phyloP scores from a whole-genome alignment of 2,329 filamentous ascomycete species.

The Phyllosticta paracitricarpa region DNA sequence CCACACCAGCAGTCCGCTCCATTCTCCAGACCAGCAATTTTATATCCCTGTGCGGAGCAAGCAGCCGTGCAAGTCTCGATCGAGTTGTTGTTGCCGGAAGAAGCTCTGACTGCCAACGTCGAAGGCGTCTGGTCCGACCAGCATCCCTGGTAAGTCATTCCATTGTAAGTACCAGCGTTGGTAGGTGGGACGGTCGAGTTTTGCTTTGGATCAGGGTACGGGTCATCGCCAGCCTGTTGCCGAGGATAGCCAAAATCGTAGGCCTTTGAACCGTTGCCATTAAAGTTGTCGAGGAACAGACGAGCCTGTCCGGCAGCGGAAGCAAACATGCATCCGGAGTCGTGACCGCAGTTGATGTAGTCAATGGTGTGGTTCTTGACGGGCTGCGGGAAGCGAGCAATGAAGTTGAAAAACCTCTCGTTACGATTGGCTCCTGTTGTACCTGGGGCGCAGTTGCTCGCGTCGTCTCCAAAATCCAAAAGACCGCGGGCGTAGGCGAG shows the following conservation, averaged over 20 bases:
- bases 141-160: constrained; percentile 30
- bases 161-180: constrained; percentile 19
- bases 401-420: constrained; percentile 32
- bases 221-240: constrained; percentile 22
- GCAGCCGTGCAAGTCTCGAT: constrained; percentile 22
- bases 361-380: constrained; percentile 24
- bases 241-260: constrained; percentile 30
- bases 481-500: constrained; percentile 26
- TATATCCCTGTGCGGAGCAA: constrained; percentile 21
- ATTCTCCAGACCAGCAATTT: constrained; percentile 26
- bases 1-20: constrained; percentile 26
- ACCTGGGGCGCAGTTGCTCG: constrained; percentile 21
- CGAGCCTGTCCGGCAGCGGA: constrained; percentile 24
- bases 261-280: constrained; percentile 22
- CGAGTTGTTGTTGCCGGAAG: constrained; percentile 20
- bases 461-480: constrained; percentile 25
- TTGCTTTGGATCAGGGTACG: constrained; percentile 22
- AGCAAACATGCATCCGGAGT: constrained; percentile 26
- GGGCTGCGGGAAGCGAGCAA: constrained; percentile 24
- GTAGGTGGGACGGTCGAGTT: constrained; percentile 9
- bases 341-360: constrained; percentile 24
- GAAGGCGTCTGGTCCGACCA: constrained; percentile 21
- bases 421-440: constrained; percentile 26
- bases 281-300: constrained; percentile 30
- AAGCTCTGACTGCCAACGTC: constrained; percentile 18